Base-by-base conservation (phyloP, 345 rosid genomes). In the Eucalyptus microcorys region DNA sequence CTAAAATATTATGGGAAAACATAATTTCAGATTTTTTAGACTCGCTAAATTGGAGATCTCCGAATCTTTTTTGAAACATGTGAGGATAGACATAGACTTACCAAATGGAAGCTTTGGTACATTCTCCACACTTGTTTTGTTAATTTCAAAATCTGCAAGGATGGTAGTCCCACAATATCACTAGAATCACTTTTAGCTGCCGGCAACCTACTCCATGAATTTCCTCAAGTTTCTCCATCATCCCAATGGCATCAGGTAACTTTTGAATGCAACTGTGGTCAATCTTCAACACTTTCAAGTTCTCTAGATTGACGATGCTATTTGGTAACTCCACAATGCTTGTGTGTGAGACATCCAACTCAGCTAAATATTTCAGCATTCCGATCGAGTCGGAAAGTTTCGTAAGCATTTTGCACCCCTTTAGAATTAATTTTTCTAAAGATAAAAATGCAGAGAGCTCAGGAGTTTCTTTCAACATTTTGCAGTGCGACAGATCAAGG, bases 241-340 rank as follows among this genome's bases (percentile, higher is more conserved):
- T 32, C 3, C 40, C 42, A 16, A 32, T 66, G 2, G 2, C 5
- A 37, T 66, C 22, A 3, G 79, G 79, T 32, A 66, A 32, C 10
- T 66, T n/a, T 32, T 15, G 11, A 1, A 66, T 32, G 42, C 0
- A 0, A 66, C 42, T 66, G 0, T 0, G 0, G 3, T 3, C 2
- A 9, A 66, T 2, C 10, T 4, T 15, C 79, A 66, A 66, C 40
- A 66, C 22, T 66, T 32, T 16, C 22, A 66, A 66, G 40, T 42
- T 66, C 79, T 32, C 8, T 32, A 66, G 6, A 66, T 32, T 32
- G 4, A 66, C 22, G 7, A 66, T 8, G 10, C 22, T 17, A 7
- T 32, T 8, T 66, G 79, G 42, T 11, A 66, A 32, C 79, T 66
- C 11, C 32, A 21, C 11, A 15, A 66, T 32, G 3, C 79, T 9